A percentile compares a stretch with the other conserved stretches of the same genome.
These are phyloP conservation scores for Aspergillus tubingensis DNA, from an alignment of 2,329 filamentous ascomycete genomes.

Conservation along the genomic window DNA sequence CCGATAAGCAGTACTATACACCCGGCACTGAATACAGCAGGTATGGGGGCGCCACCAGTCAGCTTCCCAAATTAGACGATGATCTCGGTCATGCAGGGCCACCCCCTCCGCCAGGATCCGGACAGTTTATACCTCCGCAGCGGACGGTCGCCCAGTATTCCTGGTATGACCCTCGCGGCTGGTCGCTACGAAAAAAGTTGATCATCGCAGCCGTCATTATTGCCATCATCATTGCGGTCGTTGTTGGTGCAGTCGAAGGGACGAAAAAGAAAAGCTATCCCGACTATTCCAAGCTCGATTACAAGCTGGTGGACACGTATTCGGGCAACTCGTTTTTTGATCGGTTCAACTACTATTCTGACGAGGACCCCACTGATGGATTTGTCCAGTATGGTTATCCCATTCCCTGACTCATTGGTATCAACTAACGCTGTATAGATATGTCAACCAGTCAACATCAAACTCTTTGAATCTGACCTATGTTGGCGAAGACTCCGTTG, in stretches of 20 bases:
- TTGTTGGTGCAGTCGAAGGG: conserved; percentile 48
- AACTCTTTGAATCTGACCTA: conserved; percentile 60
- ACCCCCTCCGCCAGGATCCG: conserved; percentile 16
- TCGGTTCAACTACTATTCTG: conserved; percentile 49
- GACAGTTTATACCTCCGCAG: conserved; percentile 5
- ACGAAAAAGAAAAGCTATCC: conserved; percentile 45
- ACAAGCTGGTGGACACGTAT: conserved; percentile 46
- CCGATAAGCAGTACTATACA: conserved; percentile 7
- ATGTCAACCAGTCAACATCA: conserved; percentile 43
- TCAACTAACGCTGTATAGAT: conserved; percentile 25
- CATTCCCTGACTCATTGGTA: neutral
- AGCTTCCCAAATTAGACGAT: conserved; percentile 18
- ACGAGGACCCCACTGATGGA: conserved; percentile 47
- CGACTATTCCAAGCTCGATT: conserved; percentile 45
- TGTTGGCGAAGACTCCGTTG: conserved; percentile 54
- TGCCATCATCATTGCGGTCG: conserved; percentile 50
- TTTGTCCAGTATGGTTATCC: conserved; percentile 48
- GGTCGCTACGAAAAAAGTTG: conserved; percentile 57
- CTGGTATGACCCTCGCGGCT: conserved; percentile 54
- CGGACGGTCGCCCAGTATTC: conserved; percentile 21
- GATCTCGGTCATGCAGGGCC: conserved; percentile 21
- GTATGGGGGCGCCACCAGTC: conserved; percentile 24
- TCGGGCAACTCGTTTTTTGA: conserved; percentile 47
- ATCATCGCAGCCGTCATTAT: conserved; percentile 43
- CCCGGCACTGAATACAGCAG: conserved; percentile 23